Evolutionary conservation across 257 asterid genomes (phyloP).

Genomic region (Gentiana macrophylla): DNA sequence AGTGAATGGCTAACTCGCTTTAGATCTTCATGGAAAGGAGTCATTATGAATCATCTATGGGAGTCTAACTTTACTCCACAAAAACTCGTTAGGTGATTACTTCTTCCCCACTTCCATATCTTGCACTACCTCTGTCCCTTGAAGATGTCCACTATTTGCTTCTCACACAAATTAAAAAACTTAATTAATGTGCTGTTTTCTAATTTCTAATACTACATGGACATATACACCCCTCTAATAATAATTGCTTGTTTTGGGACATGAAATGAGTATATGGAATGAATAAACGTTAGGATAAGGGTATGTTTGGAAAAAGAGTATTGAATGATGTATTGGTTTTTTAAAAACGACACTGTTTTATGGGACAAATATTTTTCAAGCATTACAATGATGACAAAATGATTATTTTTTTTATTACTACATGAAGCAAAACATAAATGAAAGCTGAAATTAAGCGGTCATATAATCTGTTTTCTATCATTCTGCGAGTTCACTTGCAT

Average conservation of each 20-base stretch:
- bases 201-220: neutral
- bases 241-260: too few species aligned
- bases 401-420: too few species aligned
- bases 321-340: neutral
- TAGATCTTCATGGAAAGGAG: slow-evolving; percentile 87
- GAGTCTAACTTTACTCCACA: slow-evolving; percentile 95
- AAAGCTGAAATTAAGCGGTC: too few species aligned
- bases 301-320: too few species aligned
- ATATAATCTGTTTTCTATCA: too few species aligned
- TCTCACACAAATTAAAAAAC: too few species aligned
- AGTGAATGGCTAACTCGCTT: slow-evolving; percentile 53
- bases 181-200: too few species aligned
- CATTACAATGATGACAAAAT: neutral
- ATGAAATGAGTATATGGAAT: too few species aligned
- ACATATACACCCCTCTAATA: neutral
- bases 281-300: too few species aligned
- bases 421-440: too few species aligned
- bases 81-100: slow-evolving; percentile 62
- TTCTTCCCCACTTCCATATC: neutral
- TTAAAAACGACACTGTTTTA: neutral
- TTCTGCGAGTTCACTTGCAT: too few species aligned
- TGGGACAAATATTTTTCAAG: neutral
- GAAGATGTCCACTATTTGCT: neutral
- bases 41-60: slow-evolving; percentile 78
- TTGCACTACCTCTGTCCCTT: neutral